Conservation (phyloP, 108 stramenopile genomes). For the Pseudonitzschia pungens region DNA sequence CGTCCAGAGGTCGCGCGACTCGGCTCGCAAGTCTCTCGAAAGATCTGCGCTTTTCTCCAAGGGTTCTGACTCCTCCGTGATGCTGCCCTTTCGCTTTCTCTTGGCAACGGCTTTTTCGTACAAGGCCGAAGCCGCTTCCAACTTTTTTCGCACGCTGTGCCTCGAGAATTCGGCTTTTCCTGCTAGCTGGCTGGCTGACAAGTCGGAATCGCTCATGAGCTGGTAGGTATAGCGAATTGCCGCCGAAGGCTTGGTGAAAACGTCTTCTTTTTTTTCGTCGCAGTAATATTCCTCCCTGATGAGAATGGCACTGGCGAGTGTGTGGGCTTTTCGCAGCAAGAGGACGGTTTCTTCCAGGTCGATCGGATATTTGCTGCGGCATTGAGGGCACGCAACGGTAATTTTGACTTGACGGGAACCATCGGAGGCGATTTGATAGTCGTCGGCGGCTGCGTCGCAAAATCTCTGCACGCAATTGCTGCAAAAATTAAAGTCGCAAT, state of each 20-base stretch:
- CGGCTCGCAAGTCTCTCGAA: background rate
- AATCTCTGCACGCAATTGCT: constrained; percentile 55
- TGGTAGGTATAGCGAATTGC: background rate
- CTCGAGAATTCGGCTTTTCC: constrained; percentile 42
- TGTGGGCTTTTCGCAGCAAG: constrained; percentile 47
- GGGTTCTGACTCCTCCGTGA: background rate
- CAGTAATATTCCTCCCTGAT: background rate
- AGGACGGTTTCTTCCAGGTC: constrained; percentile 39
- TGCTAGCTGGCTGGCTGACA: constrained; percentile 52
- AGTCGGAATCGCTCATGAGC: constrained; percentile 46
- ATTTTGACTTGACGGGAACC: constrained; percentile 81
- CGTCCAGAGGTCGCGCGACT: constrained; percentile 1
- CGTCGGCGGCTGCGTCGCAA: constrained; percentile 55
- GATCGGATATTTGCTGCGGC: constrained; percentile 56
- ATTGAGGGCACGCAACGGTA: constrained; percentile 71
- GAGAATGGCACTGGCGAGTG: constrained; percentile 19
- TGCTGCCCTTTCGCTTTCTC: constrained; percentile 1
- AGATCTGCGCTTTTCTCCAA: background rate
- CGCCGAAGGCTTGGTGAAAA: background rate
- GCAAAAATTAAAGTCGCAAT: constrained; percentile 79
- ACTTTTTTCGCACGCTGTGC: background rate
- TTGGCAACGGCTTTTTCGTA: constrained; percentile 25
- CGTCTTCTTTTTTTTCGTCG: background rate
- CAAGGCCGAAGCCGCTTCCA: constrained; percentile 28
- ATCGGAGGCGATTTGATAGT: constrained; percentile 77